A percentile compares a stretch with the other conserved stretches of the same genome.
phyloP scores from a whole-genome alignment of 345 rosid species.

The Mangifera indica region DNA sequence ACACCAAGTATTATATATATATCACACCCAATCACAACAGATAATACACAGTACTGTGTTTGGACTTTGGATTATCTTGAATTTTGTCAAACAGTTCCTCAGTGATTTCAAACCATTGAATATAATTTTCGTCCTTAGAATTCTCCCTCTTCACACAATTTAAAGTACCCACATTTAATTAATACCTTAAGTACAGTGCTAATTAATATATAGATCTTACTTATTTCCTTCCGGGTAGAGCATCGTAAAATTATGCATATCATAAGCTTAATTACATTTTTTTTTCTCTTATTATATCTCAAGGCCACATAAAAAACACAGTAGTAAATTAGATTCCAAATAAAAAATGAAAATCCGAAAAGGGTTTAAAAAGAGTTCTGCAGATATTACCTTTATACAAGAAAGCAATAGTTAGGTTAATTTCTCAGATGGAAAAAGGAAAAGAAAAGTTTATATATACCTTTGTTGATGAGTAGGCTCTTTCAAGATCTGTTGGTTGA shows the following conservation, averaged over 20 bases:
- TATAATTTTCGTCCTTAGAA: not conserved
- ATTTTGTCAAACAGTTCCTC: constrained; percentile 12
- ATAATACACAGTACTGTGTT: not conserved
- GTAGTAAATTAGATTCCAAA: not conserved
- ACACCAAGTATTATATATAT: not conserved
- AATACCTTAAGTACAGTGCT: not conserved
- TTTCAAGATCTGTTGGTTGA: constrained; percentile 18
- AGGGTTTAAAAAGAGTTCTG: not conserved
- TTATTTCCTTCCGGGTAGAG: not conserved
- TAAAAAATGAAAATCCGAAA: not conserved
- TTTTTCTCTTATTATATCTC: not conserved
- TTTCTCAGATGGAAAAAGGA: too few relatives aligned
- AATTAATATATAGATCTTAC: not conserved
- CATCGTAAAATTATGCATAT: not conserved
- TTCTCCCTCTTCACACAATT: constrained; percentile 10
- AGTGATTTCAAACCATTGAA: not conserved
- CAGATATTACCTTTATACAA: not conserved
- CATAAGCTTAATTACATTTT: not conserved
- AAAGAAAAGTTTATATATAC: not conserved
- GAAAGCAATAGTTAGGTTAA: not conserved
- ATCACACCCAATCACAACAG: not conserved
- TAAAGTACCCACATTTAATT: not conserved
- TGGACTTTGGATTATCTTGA: constrained; percentile 11
- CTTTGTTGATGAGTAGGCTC: not conserved
- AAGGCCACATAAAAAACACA: too few relatives aligned